phyloP scores from a whole-genome alignment of 495 filamentous ascomycete species.

The Rhizodiscina lignyota region DNA sequence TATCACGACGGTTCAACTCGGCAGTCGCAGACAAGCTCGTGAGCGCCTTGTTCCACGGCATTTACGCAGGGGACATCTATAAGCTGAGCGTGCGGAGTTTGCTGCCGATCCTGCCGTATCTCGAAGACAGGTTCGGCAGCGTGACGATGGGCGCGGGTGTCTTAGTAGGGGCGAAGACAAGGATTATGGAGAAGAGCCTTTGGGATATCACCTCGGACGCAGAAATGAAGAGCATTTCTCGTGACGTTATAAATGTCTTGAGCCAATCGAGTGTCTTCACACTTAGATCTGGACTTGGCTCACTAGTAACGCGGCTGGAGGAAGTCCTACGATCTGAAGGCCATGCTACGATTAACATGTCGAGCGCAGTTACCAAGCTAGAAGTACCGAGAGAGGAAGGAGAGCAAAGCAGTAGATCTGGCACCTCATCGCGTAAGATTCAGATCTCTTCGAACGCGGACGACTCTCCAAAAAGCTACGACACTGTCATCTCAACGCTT shows the following conservation, averaged over 20 bases:
- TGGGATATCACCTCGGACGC: too few relatives aligned
- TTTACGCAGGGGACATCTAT: conserved; percentile 85
- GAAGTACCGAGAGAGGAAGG: too few relatives aligned
- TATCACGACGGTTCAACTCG: conserved; percentile 36
- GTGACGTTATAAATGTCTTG: conserved; percentile 7
- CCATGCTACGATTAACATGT: conserved; percentile 37
- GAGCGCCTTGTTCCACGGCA: conserved; percentile 72
- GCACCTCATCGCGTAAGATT: too few relatives aligned
- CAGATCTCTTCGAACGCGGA: conserved; percentile 11
- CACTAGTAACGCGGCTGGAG: conserved; percentile 31
- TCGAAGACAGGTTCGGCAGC: conserved; percentile 29
- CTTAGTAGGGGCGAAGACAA: too few relatives aligned
- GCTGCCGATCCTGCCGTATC: conserved; percentile 32
- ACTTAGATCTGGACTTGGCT: conserved; percentile 41
- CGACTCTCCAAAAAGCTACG: conserved; percentile 22
- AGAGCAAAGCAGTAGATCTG: too few relatives aligned
- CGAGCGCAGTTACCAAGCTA: conserved; percentile 27
- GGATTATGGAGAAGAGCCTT: too few relatives aligned
- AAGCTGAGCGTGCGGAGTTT: conserved; percentile 55
- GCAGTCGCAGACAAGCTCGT: conserved; percentile 54
- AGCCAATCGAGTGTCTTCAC: conserved; percentile 35
- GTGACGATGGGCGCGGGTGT: conserved; percentile 13
- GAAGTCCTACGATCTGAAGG: conserved; percentile 24
- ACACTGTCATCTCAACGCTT: conserved; percentile 58
- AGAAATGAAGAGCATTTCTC: too few relatives aligned